Percentiles rank a stretch among this genome's conserved stretches.
Conservation (phyloP, 208 protist species). For the Crithidia expoeki region DNA sequence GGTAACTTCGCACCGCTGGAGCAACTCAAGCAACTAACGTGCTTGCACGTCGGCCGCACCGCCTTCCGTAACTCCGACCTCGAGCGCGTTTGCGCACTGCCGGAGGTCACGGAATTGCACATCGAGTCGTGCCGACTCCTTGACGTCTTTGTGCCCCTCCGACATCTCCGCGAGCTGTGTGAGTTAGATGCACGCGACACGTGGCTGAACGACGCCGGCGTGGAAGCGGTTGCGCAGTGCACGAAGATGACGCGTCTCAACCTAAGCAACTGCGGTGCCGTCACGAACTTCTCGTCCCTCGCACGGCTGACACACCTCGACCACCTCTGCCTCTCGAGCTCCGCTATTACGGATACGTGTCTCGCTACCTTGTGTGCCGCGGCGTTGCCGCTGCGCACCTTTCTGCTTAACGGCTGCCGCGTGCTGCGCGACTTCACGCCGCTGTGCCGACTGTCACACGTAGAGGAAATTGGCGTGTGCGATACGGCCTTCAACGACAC, state of each 20-base stretch:
- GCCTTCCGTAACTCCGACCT: constrained; percentile 29
- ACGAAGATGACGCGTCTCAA: constrained; percentile 14
- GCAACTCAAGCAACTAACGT: constrained; percentile 11
- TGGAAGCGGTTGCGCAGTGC: constrained; percentile 26
- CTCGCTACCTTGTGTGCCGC: constrained; percentile 15
- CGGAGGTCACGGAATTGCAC: constrained; percentile 23
- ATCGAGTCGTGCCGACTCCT: constrained; percentile 25
- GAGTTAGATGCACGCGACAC: constrained; percentile 25
- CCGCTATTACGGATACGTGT: constrained; percentile 13
- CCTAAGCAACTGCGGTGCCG: constrained; percentile 16
- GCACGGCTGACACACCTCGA: constrained; percentile 16
- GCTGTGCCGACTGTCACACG: neutral
- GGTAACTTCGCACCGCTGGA: constrained; percentile 24
- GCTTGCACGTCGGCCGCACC: constrained; percentile 26
- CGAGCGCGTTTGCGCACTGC: constrained; percentile 22
- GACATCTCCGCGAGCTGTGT: constrained; percentile 1
- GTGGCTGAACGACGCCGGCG: constrained; percentile 18
- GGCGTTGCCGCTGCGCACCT: constrained; percentile 14
- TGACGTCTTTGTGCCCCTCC: constrained; percentile 23
- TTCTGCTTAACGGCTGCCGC: constrained; percentile 33
- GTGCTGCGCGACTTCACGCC: constrained; percentile 25
- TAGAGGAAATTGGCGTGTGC: constrained; percentile 29
- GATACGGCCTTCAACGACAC: constrained; percentile 31
- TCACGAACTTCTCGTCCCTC: constrained; percentile 19
- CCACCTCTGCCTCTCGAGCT: constrained; percentile 24